These are phyloP conservation scores for Psilocybe mexicana DNA, from an alignment of 1,284 basidiomycete genomes.

Conservation along the genomic window DNA sequence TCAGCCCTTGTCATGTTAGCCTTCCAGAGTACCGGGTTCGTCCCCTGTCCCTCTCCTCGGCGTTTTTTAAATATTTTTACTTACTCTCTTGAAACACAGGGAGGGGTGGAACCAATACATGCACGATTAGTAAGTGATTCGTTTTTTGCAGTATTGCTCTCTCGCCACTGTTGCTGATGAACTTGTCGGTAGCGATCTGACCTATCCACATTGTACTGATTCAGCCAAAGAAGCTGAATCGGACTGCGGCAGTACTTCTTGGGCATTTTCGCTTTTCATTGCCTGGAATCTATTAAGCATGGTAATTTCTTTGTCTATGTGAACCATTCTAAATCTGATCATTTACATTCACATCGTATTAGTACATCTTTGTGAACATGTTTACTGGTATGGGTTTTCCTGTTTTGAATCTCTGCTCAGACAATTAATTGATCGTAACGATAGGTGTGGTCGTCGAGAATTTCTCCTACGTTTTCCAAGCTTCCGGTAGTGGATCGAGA, in stretches of 20 bases:
- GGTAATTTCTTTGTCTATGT: conserved; percentile 45
- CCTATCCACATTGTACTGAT: conserved; percentile 85
- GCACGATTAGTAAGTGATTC: conserved; percentile 83
- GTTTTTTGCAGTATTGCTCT: not conserved
- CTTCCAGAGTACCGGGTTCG: conserved; percentile 75
- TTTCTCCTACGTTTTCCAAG: conserved; percentile 95
- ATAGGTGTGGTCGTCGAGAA: conserved; percentile 92
- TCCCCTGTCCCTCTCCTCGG: conserved; percentile 10
- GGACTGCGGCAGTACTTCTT: conserved; percentile 87
- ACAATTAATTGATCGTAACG: conserved; percentile 6
- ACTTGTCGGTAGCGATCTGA: conserved; percentile 55
- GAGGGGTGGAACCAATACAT: conserved; percentile 96
- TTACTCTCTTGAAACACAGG: conserved; percentile 38
- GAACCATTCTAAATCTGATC: conserved; percentile 4
- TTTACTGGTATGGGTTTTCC: conserved; percentile 68
- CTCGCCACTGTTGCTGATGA: conserved; percentile 7
- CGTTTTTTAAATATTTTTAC: not conserved
- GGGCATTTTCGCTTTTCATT: conserved; percentile 91
- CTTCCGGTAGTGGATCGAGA: conserved; percentile 76
- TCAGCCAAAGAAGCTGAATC: conserved; percentile 54
- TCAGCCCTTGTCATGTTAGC: conserved; percentile 85
- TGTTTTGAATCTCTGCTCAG: not conserved
- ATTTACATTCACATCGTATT: conserved; percentile 7
- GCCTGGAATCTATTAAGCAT: conserved; percentile 97
- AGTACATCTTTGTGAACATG: conserved; percentile 96